Conservation (phyloP, 2,329 filamentous ascomycete genomes). For the Cercospora nicotianae region DNA sequence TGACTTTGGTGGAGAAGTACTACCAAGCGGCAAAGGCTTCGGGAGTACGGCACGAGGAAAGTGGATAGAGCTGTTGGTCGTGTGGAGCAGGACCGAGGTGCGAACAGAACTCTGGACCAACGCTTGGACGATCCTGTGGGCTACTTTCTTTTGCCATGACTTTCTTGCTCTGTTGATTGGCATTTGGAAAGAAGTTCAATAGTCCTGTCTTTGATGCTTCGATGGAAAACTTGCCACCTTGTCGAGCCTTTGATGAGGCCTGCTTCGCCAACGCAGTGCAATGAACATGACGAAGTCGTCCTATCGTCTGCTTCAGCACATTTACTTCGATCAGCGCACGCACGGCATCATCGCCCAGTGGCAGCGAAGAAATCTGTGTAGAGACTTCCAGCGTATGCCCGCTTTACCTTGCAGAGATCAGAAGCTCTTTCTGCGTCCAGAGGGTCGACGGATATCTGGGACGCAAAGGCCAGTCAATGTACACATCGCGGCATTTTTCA, state of each 20-base stretch:
- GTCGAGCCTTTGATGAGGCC: background rate
- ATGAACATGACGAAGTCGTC: background rate
- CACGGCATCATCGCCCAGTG: background rate
- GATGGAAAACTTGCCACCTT: background rate
- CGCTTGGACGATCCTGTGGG: background rate
- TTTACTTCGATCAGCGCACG: background rate
- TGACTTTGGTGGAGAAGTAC: background rate
- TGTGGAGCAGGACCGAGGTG: background rate
- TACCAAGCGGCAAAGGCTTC: conserved; percentile 1
- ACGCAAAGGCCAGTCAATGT: no score
- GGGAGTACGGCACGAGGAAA: background rate
- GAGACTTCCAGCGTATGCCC: background rate
- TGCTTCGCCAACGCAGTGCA: background rate
- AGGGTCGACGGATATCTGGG: no score
- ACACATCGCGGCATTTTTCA: no score
- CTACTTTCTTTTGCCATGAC: background rate
- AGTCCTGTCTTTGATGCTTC: background rate
- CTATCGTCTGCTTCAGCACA: background rate
- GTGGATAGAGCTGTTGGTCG: background rate
- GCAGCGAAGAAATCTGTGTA: background rate
- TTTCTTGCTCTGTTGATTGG: background rate
- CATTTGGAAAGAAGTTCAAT: background rate
- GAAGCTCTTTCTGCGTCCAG: background rate
- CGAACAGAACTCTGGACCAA: background rate
- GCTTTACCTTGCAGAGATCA: background rate